Base-by-base conservation (phyloP, 2,329 filamentous ascomycete genomes). In the Rhinocladiella similis region DNA sequence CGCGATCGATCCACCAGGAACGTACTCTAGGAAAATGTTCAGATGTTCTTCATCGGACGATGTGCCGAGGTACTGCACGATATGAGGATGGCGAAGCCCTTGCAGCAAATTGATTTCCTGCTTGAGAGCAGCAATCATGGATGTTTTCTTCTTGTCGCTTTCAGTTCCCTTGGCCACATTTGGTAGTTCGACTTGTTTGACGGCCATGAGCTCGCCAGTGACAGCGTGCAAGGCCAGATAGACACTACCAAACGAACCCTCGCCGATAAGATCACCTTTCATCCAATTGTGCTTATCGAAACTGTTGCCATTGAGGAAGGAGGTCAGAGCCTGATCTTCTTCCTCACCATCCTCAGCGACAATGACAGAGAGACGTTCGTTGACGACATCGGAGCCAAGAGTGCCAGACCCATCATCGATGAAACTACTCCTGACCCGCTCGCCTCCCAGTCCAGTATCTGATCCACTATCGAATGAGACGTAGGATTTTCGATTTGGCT, bases 21-120 rank as follows among this genome's bases (percentile, higher is more conserved):
- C 94, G 72, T 99, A 99, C 75, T 99, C 94, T 69, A 99, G 86
- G 85, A 99, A 99, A 88, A 99, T 99, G 77, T 99, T 99, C 67
- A 99, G 85, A 71, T 93, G 88, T 53, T 92, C 88, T 16, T 90
- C 85, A 60, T 96, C 94, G 7, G 91, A 93, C 68, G 92, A 93
- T 65, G 92, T 97, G 58, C 94, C 94, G 6, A 99, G 85, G 70
- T 99, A 99, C 71, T 97, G 94, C 72, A 99, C 94, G 70, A 99
- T 97, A 72, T 99, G 97, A 54, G 90, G 85, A 69, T 99, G 94
- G 68, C 95, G 91, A 48, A 99, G 85, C 65, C 97, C 94, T 62
- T 94, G 90, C 39, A 99, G 82, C 50, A 99, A 84, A 60, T 89
- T 89, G 71, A 99, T 99, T 75, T 99, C 94, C 66, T 93, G 90